Base-by-base conservation (phyloP, 2,329 filamentous ascomycete genomes). In the Furcasterigmium furcatum region DNA sequence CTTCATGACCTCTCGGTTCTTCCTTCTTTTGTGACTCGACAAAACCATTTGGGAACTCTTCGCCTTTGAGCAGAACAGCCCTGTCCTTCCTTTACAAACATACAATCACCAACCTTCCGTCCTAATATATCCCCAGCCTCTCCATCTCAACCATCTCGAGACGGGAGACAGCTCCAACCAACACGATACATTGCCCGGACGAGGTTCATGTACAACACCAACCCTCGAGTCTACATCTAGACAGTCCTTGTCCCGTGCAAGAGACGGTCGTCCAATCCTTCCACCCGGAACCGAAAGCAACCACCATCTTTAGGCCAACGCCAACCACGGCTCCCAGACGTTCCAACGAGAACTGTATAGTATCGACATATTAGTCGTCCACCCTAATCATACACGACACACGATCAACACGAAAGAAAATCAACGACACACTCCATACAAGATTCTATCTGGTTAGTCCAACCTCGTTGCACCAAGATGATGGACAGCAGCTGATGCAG, bases 1-100 rank as follows among this genome's bases (percentile, higher is more conserved):
- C 67, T 68, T 67, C 63, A 68, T 71, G 66, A 64, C 65, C 66
- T 68, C 68, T 68, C 65, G 68, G 67, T 71, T 73, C 70, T 70
- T 72, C 64, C 67, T 72, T 72, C 64, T 68, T 72, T 72, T 65
- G 57, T 67, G 64, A 65, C 65, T 73, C 63, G 65, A 61, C 57
- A 62, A n/a, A n/a, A 56, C 58, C 60, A 58, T 62, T 65, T 68
- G 64, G 71, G 69, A 70, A 66, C 59, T 58, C 56, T 60, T 66
- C 58, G 52, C 53, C 53, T 39, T 45, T 43, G 46, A 39, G 38
- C 53, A 53, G 45, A 50, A 57, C 49, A 55, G 64, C 62, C 64
- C 60, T 62, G 64, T 66, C 71, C 65, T 67, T 73, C 72, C 62
- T 74, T 76, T 62, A 59, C 52, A 51, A 41, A 9, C 18, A 16